Evolutionary conservation across 305 asterid genomes (phyloP).

Genomic region (Solanum hybrid): DNA sequence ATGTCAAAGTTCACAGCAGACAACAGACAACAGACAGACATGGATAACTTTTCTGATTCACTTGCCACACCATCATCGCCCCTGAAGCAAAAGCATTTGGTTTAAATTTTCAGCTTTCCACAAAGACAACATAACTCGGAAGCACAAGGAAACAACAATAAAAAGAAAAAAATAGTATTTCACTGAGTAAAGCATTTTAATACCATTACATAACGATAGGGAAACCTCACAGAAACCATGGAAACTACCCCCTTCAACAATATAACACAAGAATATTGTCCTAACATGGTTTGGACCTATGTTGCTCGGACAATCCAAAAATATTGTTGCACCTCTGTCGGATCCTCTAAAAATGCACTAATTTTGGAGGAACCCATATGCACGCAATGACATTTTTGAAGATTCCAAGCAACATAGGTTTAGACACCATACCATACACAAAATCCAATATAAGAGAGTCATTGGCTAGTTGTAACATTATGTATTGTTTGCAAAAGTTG

Average conservation of each 20-base stretch:
- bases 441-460: background rate
- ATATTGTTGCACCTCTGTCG: background rate
- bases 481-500: background rate
- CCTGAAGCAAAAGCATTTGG: background rate
- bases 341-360: background rate
- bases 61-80: background rate
- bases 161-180: background rate
- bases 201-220: background rate
- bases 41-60: background rate
- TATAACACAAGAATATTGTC: background rate
- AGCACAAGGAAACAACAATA: background rate
- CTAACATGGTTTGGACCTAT: background rate
- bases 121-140: background rate
- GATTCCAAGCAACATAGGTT: background rate
- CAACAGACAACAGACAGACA: background rate
- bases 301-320: background rate
- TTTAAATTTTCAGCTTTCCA: background rate
- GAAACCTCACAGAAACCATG: background rate
- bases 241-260: background rate
- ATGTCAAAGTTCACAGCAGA: background rate
- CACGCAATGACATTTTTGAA: background rate
- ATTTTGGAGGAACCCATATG: background rate
- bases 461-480: background rate
- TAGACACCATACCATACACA: background rate
- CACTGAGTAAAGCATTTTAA: background rate